Evolutionary conservation across 345 rosid genomes (phyloP).

Genomic region (Pugionium cornutum): DNA sequence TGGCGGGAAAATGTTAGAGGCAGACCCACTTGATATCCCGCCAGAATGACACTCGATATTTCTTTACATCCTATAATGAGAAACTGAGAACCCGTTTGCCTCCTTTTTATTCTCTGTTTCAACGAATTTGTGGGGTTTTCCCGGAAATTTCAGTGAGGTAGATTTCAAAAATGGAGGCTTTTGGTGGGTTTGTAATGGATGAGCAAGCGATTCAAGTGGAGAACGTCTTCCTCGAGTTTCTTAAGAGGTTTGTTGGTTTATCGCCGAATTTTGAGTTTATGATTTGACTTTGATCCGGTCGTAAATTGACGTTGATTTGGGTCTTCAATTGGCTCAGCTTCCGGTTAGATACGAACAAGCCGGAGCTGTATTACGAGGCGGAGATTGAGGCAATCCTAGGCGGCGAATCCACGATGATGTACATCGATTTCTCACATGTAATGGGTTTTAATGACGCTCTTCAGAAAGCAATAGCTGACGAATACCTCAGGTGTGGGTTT

Average conservation of each 20-base stretch:
- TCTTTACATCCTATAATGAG: neutral
- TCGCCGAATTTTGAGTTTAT: neutral
- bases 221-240: slow-evolving; percentile 83
- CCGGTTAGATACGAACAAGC: slow-evolving; percentile 50
- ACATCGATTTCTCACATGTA: slow-evolving; percentile 85
- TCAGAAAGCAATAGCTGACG: slow-evolving; percentile 80
- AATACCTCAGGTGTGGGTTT: slow-evolving; percentile 63
- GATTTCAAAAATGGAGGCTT: slow-evolving; percentile 56
- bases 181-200: slow-evolving; percentile 69
- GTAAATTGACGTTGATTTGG: neutral
- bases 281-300: neutral
- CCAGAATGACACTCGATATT: slow-evolving; percentile 25
- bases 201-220: slow-evolving; percentile 85
- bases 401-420: slow-evolving; percentile 78
- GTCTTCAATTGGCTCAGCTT: slow-evolving; percentile 46
- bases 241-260: slow-evolving; percentile 56
- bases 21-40: slow-evolving; percentile 36
- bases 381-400: slow-evolving; percentile 74
- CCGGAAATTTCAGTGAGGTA: neutral
- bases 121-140: slow-evolving; percentile 31
- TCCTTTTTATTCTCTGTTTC: slow-evolving; percentile 2
- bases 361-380: slow-evolving; percentile 59
- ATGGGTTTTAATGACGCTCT: slow-evolving; percentile 78
- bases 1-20: slow-evolving; percentile 32
- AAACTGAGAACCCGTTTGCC: neutral